Percentiles rank a stretch among this genome's conserved stretches.
phyloP scores from a whole-genome alignment of 768 basidiomycete genomes.

The Tylopilus sp. region DNA sequence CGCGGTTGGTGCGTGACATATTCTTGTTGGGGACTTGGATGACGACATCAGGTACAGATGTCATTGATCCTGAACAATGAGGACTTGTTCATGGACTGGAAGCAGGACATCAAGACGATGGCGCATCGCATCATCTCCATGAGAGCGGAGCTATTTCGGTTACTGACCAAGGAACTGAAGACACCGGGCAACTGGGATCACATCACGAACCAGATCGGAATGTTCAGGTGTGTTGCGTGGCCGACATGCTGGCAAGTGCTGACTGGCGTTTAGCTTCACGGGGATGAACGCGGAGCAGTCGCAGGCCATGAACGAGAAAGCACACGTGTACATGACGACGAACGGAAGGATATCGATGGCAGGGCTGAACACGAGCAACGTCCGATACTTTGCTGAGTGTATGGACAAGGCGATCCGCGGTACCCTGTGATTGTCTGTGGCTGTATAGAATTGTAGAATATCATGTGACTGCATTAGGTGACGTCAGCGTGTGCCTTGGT shows the following conservation, averaged over 20 bases:
- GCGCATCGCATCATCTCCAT: constrained; percentile 72
- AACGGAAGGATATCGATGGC: constrained; percentile 97
- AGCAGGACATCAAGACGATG: constrained; percentile 87
- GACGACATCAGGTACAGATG: constrained; percentile 43
- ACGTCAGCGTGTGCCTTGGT: constrained; percentile 28
- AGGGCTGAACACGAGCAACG: constrained; percentile 76
- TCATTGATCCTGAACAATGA: constrained; percentile 76
- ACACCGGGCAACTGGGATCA: constrained; percentile 97
- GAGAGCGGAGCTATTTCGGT: constrained; percentile 72
- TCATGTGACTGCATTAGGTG: constrained; percentile 7
- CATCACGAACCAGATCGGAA: constrained; percentile 93
- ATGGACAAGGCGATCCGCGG: constrained; percentile 67
- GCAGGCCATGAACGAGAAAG: constrained; percentile 62
- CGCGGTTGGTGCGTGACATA: constrained; percentile 63
- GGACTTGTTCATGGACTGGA: constrained; percentile 84
- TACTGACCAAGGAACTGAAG: constrained; percentile 68
- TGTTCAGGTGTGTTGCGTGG: constrained; percentile 72
- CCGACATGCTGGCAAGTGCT: constrained; percentile 4
- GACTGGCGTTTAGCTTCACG: constrained; percentile 60
- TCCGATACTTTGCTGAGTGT: constrained; percentile 69
- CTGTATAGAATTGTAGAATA: constrained; percentile 10
- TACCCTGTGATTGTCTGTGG: constrained; percentile 29
- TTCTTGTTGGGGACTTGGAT: not conserved
- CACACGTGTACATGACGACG: constrained; percentile 79
- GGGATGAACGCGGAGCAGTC: constrained; percentile 70